Conservation (phyloP, 805 yeast genomes). For the Ogataea parapolymorpha region DNA sequence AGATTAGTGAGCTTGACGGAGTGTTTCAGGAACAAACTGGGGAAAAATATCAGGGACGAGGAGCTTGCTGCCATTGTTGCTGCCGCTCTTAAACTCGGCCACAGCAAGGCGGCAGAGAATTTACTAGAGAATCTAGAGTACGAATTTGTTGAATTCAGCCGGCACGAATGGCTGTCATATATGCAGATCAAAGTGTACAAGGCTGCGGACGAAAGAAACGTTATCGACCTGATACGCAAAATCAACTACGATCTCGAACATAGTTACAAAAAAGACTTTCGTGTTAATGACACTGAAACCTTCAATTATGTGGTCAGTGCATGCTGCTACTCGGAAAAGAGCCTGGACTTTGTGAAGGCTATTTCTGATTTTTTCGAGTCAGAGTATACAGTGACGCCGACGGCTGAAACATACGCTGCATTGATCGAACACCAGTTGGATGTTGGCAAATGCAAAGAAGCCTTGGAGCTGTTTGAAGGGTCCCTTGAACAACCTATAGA, state of each 20-base stretch:
- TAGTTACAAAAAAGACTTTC: constrained; percentile 15
- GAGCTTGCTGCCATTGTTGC: constrained; percentile 27
- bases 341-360: constrained; percentile 23
- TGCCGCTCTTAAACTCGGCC: constrained; percentile 24
- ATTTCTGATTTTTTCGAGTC: constrained; percentile 31
- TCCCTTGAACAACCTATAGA: constrained; percentile 37
- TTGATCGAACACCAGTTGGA: constrained; percentile 34
- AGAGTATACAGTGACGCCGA: constrained; percentile 31
- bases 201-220: constrained; percentile 8
- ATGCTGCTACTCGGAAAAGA: constrained; percentile 28
- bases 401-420: constrained; percentile 36
- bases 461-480: constrained; percentile 35
- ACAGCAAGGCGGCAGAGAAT: constrained; percentile 16
- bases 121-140: constrained; percentile 15
- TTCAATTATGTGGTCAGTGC: constrained; percentile 27
- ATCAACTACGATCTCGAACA: constrained; percentile 14
- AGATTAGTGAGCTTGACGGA: constrained; percentile 18
- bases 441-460: constrained; percentile 33
- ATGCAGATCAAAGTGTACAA: constrained; percentile 22
- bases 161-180: constrained; percentile 27
- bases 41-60: constrained; percentile 22
- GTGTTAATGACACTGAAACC: constrained; percentile 22
- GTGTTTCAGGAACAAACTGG: neutral
- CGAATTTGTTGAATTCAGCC: constrained; percentile 13
- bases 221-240: constrained; percentile 27